A percentile compares a stretch with the other conserved stretches of the same genome.
phyloP scores from a whole-genome alignment of 495 filamentous ascomycete genomes.

The Penicillium ochrochloron region DNA sequence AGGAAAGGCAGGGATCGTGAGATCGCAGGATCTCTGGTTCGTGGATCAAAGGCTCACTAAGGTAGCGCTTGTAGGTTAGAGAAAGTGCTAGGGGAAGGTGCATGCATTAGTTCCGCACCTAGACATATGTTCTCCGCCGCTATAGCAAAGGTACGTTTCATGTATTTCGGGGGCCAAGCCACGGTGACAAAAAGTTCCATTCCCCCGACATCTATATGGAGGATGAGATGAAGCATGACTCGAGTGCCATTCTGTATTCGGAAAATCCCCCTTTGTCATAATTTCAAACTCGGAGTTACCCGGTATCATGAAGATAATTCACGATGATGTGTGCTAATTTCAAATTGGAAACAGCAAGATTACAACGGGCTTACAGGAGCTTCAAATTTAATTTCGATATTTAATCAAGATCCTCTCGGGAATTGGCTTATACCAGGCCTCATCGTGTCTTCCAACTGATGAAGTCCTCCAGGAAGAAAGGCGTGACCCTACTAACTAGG shows the following conservation, averaged over 20 bases:
- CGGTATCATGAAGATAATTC: too few species aligned
- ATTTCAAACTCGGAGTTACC: background rate
- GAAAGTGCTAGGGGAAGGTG: slow-evolving; percentile 3
- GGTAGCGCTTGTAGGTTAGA: background rate
- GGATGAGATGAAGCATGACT: background rate
- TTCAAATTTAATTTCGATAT: too few species aligned
- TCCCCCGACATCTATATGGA: background rate
- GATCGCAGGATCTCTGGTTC: background rate
- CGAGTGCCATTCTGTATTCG: background rate
- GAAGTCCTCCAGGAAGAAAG: too few species aligned
- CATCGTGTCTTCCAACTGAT: too few species aligned
- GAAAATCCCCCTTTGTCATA: background rate
- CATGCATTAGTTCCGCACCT: slow-evolving; percentile 13
- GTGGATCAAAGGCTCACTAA: background rate
- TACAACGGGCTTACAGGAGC: background rate
- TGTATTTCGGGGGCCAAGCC: slow-evolving; percentile 8
- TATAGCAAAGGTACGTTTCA: slow-evolving; percentile 17
- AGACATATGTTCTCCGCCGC: slow-evolving; percentile 16
- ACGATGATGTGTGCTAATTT: background rate
- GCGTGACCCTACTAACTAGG: too few species aligned
- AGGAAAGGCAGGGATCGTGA: background rate
- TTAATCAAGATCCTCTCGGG: too few species aligned
- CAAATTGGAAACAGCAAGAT: background rate
- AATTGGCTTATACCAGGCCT: too few species aligned
- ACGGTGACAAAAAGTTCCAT: slow-evolving; percentile 5